Conservation (phyloP, 805 yeast genomes). For the Starmerella vaccinii region DNA sequence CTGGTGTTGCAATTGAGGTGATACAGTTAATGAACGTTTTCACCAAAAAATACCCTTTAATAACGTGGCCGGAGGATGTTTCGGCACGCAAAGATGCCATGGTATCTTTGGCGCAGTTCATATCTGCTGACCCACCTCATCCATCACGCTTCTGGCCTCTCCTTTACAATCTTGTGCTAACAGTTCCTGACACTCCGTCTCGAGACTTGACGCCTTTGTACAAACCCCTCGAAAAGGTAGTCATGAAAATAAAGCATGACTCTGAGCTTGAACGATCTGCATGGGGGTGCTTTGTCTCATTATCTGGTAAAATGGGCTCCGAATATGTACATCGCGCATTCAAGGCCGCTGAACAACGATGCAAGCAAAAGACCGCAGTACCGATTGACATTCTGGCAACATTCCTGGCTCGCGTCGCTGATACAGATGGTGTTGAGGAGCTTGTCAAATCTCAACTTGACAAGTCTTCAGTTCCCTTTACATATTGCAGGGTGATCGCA, state of each 20-base stretch:
- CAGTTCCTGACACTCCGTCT: constrained; percentile 12
- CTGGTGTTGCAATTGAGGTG: constrained; percentile 25
- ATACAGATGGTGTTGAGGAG: neutral
- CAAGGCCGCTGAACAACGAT: constrained; percentile 15
- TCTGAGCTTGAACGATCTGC: constrained; percentile 21
- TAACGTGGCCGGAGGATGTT: constrained; percentile 23
- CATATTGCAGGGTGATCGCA: constrained; percentile 9
- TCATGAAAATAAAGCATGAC: constrained; percentile 10
- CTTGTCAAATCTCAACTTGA: constrained; percentile 7
- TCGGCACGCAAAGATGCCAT: constrained; percentile 14
- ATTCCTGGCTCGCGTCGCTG: constrained; percentile 9
- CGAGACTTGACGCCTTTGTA: constrained; percentile 12
- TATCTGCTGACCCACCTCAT: constrained; percentile 13
- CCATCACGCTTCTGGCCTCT: constrained; percentile 23
- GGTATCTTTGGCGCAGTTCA: constrained; percentile 19
- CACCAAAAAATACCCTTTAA: constrained; percentile 35
- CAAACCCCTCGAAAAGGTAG: constrained; percentile 17
- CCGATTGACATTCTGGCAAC: constrained; percentile 11
- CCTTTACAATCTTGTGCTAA: constrained; percentile 20
- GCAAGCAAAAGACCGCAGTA: constrained; percentile 1
- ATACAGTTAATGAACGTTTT: constrained; percentile 34
- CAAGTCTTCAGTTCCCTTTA: constrained; percentile 4
- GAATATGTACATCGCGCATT: constrained; percentile 4
- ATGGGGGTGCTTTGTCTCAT: constrained; percentile 26
- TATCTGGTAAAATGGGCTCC: constrained; percentile 16